Evolutionary conservation across 768 basidiomycete genomes (phyloP).

Genomic region (Calvatia gigantea): DNA sequence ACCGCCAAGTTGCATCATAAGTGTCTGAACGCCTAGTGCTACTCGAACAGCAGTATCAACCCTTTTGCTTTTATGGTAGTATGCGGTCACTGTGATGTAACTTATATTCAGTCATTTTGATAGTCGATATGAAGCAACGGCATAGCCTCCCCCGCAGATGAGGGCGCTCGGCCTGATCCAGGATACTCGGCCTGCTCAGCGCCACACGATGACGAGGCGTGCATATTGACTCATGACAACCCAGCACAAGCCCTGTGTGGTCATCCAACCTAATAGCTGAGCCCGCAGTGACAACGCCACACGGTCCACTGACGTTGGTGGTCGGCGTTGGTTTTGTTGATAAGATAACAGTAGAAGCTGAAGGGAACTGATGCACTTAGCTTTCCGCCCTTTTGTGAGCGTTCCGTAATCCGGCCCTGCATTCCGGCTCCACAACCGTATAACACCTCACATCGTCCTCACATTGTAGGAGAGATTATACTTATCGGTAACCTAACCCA

Average conservation of each 20-base stretch:
- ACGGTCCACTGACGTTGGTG: constrained; percentile 5
- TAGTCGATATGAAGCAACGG: constrained; percentile 8
- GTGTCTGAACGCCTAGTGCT: not conserved
- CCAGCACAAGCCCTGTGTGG: not conserved
- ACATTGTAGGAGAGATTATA: too few relatives aligned
- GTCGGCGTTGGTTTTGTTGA: not conserved
- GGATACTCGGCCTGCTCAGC: not conserved
- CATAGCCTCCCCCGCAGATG: constrained; percentile 12
- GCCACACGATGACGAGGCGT: not conserved
- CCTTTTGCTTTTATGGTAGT: constrained; percentile 2
- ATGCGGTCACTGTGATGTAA: constrained; percentile 9
- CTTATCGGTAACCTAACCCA: not conserved
- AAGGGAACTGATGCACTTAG: too few relatives aligned
- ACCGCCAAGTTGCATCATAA: constrained; percentile 6
- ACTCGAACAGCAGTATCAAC: not conserved
- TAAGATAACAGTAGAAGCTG: too few relatives aligned
- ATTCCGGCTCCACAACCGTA: not conserved
- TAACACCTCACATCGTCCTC: not conserved
- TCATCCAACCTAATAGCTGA: not conserved
- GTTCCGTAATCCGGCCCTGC: constrained; percentile 1
- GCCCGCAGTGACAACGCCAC: not conserved
- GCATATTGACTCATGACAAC: not conserved
- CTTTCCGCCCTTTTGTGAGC: not conserved
- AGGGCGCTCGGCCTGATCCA: not conserved
- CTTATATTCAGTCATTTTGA: constrained; percentile 1